These are phyloP conservation scores for Syzygium aromaticum DNA, from an alignment of 345 rosid species.

Conservation along the genomic window DNA sequence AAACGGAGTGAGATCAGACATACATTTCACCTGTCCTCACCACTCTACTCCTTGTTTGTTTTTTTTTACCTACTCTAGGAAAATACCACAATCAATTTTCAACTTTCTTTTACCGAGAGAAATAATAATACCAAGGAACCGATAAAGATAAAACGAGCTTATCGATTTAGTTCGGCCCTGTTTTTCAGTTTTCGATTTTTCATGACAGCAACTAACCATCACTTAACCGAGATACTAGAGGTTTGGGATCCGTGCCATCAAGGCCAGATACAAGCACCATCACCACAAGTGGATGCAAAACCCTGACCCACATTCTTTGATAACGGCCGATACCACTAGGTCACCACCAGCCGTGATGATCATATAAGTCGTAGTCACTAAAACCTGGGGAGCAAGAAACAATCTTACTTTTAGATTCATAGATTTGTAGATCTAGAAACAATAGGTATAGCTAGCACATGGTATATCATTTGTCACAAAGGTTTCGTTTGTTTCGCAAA, in stretches of 20 bases:
- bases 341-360: neutral
- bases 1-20: neutral
- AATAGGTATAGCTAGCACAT: neutral
- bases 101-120: neutral
- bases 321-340: neutral
- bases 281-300: neutral
- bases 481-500: no score
- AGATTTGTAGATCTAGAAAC: neutral
- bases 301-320: neutral
- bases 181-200: neutral
- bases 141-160: neutral
- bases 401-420: neutral
- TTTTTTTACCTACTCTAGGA: neutral
- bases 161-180: neutral
- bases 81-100: neutral
- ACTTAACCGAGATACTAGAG: neutral
- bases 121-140: neutral
- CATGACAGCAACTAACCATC: neutral
- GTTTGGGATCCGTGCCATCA: neutral
- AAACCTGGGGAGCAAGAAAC: neutral
- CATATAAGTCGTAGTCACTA: neutral
- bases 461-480: no score
- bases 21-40: neutral
- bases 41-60: no score
- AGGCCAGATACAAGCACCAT: neutral